Percentiles rank a stretch among this genome's conserved stretches.
These are phyloP conservation scores for Hansfordia pulvinata DNA, from an alignment of 2,329 filamentous ascomycete species.

Conservation along the genomic window DNA sequence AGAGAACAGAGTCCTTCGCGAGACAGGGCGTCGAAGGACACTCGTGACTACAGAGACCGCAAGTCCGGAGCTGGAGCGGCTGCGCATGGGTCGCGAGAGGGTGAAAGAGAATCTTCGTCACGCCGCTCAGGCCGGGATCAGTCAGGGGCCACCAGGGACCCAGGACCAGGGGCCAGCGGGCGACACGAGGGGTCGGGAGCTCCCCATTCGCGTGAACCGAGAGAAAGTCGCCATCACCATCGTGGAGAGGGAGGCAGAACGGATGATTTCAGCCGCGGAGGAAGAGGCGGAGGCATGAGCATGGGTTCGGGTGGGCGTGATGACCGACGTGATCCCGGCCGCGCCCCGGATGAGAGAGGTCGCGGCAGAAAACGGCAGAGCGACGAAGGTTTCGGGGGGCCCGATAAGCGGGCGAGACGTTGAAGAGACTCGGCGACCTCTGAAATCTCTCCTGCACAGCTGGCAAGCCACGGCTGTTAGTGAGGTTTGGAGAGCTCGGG, in stretches of 20 bases:
- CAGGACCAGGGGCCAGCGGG: slow-evolving; percentile 7
- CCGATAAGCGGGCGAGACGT: no score
- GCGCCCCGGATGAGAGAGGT: slow-evolving; percentile 21
- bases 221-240: slow-evolving; percentile 17
- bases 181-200: slow-evolving; percentile 12
- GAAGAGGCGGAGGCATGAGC: slow-evolving; percentile 10
- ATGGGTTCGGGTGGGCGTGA: slow-evolving; percentile 19
- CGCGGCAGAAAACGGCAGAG: slow-evolving; percentile 30
- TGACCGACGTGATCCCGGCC: slow-evolving; percentile 18
- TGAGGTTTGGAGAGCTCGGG: no score
- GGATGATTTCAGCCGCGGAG: slow-evolving; percentile 14
- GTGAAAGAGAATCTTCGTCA: slow-evolving; percentile 13
- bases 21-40: slow-evolving; percentile 25
- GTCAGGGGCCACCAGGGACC: slow-evolving; percentile 10
- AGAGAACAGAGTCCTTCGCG: slow-evolving; percentile 33
- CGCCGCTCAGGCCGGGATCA: slow-evolving; percentile 16
- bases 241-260: slow-evolving; percentile 13
- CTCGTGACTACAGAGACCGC: slow-evolving; percentile 14
- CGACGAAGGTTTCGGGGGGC: slow-evolving; percentile 28
- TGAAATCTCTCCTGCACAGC: no score
- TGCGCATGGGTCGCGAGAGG: slow-evolving; percentile 13
- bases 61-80: slow-evolving; percentile 12
- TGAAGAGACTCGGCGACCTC: no score
- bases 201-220: no score
- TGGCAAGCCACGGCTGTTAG: no score